A percentile compares a stretch with the other conserved stretches of the same genome.
These are phyloP conservation scores for Venturia pyrina DNA, from an alignment of 2,329 filamentous ascomycete genomes.

Conservation along the genomic window DNA sequence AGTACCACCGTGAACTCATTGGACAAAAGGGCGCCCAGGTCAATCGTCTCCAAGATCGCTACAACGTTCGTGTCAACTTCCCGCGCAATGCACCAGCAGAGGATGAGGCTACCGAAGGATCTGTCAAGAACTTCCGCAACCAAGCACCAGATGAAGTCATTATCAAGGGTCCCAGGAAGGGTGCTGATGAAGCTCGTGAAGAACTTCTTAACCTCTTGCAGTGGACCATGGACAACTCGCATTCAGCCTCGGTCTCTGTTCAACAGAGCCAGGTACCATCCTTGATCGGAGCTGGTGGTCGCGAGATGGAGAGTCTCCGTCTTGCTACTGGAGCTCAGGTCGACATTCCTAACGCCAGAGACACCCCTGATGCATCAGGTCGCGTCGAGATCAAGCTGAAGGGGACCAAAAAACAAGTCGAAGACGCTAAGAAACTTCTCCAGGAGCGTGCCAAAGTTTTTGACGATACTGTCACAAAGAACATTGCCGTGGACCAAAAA, in stretches of 20 bases:
- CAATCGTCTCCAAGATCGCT: conserved; percentile 82
- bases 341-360: conserved; percentile 75
- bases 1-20: conserved; percentile 91
- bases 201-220: conserved; percentile 83
- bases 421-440: conserved; percentile 82
- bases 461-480: conserved; percentile 78
- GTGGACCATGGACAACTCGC: conserved; percentile 81
- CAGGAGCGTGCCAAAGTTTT: conserved; percentile 80
- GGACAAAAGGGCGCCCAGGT: conserved; percentile 80
- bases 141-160: conserved; percentile 83
- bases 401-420: conserved; percentile 84
- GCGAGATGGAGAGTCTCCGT: conserved; percentile 82
- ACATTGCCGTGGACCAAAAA: conserved; percentile 86
- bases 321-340: conserved; percentile 78
- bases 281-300: conserved; percentile 81
- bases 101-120: conserved; percentile 60
- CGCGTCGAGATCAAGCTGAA: conserved; percentile 82
- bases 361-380: conserved; percentile 53
- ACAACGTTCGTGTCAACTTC: conserved; percentile 94
- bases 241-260: conserved; percentile 69
- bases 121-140: conserved; percentile 50
- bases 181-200: conserved; percentile 82
- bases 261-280: conserved; percentile 90
- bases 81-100: conserved; percentile 45
- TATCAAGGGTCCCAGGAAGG: conserved; percentile 83